Conservation (phyloP, 768 basidiomycete species). For the Lactarius indigo region DNA sequence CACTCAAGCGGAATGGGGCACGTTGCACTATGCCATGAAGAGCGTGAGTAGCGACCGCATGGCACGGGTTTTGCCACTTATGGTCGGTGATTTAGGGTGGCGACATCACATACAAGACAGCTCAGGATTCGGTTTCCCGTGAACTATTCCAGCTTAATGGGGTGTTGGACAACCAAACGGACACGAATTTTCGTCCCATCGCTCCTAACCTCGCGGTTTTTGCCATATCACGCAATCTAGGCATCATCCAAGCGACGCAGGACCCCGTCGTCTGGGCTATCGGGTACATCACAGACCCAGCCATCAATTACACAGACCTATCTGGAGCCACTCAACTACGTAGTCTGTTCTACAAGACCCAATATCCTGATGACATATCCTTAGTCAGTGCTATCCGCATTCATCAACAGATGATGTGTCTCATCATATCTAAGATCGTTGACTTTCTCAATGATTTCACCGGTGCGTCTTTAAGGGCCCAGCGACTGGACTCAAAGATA, state of each 20-base stretch:
- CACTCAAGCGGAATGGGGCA: background rate
- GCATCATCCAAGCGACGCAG: background rate
- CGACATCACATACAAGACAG: background rate
- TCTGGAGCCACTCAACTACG: background rate
- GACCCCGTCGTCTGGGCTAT: background rate
- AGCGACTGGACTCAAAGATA: background rate
- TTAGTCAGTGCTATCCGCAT: background rate
- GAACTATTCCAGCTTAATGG: background rate
- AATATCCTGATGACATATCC: background rate
- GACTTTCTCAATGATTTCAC: background rate
- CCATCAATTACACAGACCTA: background rate
- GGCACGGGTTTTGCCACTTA: background rate
- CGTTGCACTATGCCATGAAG: background rate
- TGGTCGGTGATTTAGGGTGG: background rate
- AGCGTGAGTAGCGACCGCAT: background rate
- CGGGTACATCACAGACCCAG: background rate
- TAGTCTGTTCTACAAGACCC: background rate
- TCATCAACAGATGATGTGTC: background rate
- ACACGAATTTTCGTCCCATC: background rate
- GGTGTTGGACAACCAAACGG: background rate
- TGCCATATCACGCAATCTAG: background rate
- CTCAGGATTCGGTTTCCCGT: background rate
- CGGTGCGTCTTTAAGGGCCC: background rate
- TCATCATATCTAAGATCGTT: background rate
- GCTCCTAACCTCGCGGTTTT: background rate